These are phyloP conservation scores for Coniophora puteana DNA, from an alignment of 1,284 basidiomycete species.

Conservation along the genomic window DNA sequence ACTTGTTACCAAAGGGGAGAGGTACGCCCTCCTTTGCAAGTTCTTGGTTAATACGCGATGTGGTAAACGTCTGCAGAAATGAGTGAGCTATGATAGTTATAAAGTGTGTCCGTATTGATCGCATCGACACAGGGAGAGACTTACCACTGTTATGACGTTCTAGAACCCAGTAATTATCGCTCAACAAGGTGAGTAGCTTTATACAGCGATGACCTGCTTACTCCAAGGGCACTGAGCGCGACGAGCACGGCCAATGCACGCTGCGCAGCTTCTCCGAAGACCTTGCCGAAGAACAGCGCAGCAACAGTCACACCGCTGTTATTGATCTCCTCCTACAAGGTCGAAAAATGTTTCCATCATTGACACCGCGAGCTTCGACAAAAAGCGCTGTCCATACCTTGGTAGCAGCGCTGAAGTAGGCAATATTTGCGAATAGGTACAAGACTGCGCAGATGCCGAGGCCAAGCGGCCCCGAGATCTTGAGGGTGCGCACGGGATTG, in stretches of 20 bases:
- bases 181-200: no score
- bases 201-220: no score
- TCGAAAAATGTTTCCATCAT: no score
- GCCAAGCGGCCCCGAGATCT: conserved; percentile 44
- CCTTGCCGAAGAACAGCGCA: conserved; percentile 41
- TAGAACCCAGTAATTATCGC: conserved; percentile 22
- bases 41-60: conserved; percentile 38
- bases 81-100: no score
- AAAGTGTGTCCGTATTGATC: no score
- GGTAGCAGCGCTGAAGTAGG: no score
- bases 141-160: conserved; percentile 26
- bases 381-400: conserved; percentile 16
- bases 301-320: conserved; percentile 40
- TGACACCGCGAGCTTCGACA: no score
- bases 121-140: no score
- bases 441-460: conserved; percentile 36
- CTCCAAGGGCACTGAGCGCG: no score
- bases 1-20: no score
- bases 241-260: conserved; percentile 41
- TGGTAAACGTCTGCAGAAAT: conserved; percentile 30
- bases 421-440: conserved; percentile 42
- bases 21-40: no score
- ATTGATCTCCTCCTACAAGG: conserved; percentile 38
- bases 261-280: conserved; percentile 40
- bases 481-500: conserved; percentile 40